Conservation (phyloP, 805 yeast species). For the Metschnikowia rubicola region DNA sequence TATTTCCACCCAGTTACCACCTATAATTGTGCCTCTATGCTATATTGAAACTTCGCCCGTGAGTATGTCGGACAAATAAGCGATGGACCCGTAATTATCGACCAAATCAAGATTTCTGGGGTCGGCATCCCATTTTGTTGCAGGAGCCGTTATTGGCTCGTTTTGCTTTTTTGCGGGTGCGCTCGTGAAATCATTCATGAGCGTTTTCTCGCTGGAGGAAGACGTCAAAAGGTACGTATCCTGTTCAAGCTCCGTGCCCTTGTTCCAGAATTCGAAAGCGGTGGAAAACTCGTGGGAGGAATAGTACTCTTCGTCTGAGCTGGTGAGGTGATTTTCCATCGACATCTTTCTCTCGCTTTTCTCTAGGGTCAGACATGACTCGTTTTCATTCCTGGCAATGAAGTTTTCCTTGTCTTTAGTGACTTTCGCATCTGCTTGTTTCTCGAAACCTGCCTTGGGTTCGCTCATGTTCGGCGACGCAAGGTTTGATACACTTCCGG, state of each 20-base stretch:
- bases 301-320: conserved; percentile 33
- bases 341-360: not conserved
- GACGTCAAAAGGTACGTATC: conserved; percentile 4
- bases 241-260: not conserved
- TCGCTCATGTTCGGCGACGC: not conserved
- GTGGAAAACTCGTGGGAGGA: conserved; percentile 29
- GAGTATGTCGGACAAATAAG: conserved; percentile 31
- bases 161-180: not conserved
- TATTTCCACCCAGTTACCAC: too few relatives aligned
- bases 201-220: conserved; percentile 18
- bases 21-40: not conserved
- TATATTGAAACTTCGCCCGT: conserved; percentile 21
- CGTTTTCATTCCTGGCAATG: not conserved
- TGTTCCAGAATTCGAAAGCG: conserved; percentile 13
- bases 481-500: not conserved
- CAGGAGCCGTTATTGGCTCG: not conserved
- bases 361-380: not conserved
- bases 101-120: conserved; percentile 3
- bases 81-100: conserved; percentile 28
- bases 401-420: not conserved
- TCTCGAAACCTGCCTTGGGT: not conserved
- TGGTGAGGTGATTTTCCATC: conserved; percentile 2
- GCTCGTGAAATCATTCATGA: conserved; percentile 9
- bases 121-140: not conserved
- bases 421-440: not conserved